Percentiles rank a stretch among this genome's conserved stretches.
phyloP scores from a whole-genome alignment of 768 basidiomycete species.

The Macrolepiota dolichaula region DNA sequence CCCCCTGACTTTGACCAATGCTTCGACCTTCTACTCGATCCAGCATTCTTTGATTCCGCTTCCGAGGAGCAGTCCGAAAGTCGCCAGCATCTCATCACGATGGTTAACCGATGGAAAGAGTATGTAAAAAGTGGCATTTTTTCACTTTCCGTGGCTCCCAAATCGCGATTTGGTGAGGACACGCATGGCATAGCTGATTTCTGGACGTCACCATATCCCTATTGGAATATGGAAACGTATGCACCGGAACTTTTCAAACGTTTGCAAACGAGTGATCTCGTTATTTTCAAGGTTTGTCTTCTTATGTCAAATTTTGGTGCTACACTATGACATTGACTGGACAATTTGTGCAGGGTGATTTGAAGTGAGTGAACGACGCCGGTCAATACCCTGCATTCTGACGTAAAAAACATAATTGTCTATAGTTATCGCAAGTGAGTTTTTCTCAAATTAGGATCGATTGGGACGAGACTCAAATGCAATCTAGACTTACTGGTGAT shows the following conservation, averaged over 20 bases:
- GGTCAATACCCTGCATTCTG: background rate
- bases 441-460: background rate
- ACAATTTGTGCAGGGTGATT: slow-evolving; percentile 60
- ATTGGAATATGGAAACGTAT: slow-evolving; percentile 65
- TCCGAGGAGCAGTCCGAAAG: slow-evolving; percentile 15
- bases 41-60: slow-evolving; percentile 54
- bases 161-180: slow-evolving; percentile 51
- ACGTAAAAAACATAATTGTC: background rate
- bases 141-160: slow-evolving; percentile 61
- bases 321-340: background rate
- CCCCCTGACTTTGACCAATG: slow-evolving; percentile 75
- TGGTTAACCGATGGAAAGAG: slow-evolving; percentile 69
- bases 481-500: slow-evolving; percentile 80
- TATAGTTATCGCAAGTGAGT: slow-evolving; percentile 80
- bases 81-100: slow-evolving; percentile 43
- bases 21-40: slow-evolving; percentile 54
- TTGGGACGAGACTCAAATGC: background rate
- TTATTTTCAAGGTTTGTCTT: slow-evolving; percentile 74
- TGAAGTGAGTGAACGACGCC: slow-evolving; percentile 64
- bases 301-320: background rate
- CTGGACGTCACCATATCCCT: slow-evolving; percentile 75
- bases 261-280: slow-evolving; percentile 58
- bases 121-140: slow-evolving; percentile 75
- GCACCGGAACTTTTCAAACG: slow-evolving; percentile 48
- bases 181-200: slow-evolving; percentile 38